Evolutionary conservation across 2,329 filamentous ascomycete genomes (phyloP), one percentile per base, ranked within the genome.

Genomic region (Colletotrichum chrysophilum): DNA sequence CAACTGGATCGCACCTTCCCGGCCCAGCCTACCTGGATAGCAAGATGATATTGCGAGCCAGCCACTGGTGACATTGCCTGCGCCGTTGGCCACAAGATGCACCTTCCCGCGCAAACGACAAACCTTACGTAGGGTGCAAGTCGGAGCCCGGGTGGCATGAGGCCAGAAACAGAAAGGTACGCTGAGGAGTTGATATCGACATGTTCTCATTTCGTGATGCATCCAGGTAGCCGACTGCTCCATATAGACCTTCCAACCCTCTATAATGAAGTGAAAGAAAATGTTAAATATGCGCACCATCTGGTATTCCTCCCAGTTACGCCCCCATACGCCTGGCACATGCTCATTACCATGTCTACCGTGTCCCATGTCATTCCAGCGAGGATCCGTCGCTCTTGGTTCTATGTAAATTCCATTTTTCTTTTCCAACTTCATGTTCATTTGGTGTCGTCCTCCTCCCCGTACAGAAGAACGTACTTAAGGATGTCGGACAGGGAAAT

Each of bases 401-500:
- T 76, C 74, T 75, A 76, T 76, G 66, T 66, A 75, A 75, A 26
- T 69, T 71, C 65, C 28, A 14, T 75, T 66, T 76, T 67, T 36
- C 66, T 66, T 76, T 67, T 48, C 66, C 71, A 38, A n/a, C 43
- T 24, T 72, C 38, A 71, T 12, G 26, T 30, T 30, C 60, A 70
- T n/a, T 67, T 68, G 36, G 32, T 62, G 30, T 78, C 77, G 7
- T 92, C 89, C 79, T 92, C 93, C 81, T 95, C 93, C 68, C 95
- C 95, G 79, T 95, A 91, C 26, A 98, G 89, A 78, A 99, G 89
- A 69, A 98, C 95, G 83, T 99, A 98, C 81, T 98, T 96, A 79
- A 99, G 91, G 79, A 99, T 98, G 85, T 99, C 97, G 75, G 96
- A 98, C 70, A 99, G 89, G 8, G 96, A 98, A 76, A 99, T 93